Base-by-base conservation (phyloP, 768 basidiomycete species). In the Mycena alexandri region DNA sequence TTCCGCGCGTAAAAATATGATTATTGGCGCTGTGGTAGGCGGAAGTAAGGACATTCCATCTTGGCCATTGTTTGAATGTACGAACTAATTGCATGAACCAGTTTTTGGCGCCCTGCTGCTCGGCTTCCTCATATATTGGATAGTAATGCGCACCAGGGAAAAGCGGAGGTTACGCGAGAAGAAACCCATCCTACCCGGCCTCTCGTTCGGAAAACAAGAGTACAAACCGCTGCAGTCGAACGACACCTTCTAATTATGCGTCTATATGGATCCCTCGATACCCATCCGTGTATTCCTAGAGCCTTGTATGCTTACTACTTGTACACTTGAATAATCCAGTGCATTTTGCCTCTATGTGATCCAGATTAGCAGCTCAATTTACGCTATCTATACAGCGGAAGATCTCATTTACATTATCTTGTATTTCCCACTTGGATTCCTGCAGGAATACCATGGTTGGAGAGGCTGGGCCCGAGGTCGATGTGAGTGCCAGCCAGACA, bases 401-500 rank as follows among this genome's bases (percentile, higher is more conserved):
- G 60, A 88, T 77, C 9, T 75, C 55, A n/a, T 73, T 69, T 25
- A 76, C 79, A 73, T 86, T 87, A 55, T 75, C 65, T 36, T 78
- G 75, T 24, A 93, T 89, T 71, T 91, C 84, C 93, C 93, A 94
- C 59, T 77, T 83, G n/a, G 70, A 63, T 70, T 87, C 82, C 64
- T 72, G 74, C 79, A 94, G 75, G 72, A 90, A 92, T 16, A 72
- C 65, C 72, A 87, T 79, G 19, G 81, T 75, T 44, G 82, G 76
- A 46, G 80, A 75, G n/a, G 82, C 63, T 9, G 65, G 53, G 25
- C 19, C 83, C 44, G 79, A 76, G 0, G 92, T 92, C 16, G 85
- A 84, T 50, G 78, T 77, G 65, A 99, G 79, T 9, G 85, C 89
- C 53, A 96, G 75, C 96, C 96, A 98, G 7, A 96, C 90, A 3